Evolutionary conservation across 495 filamentous ascomycete species (phyloP).

Genomic region (Penicillium argentinense): DNA sequence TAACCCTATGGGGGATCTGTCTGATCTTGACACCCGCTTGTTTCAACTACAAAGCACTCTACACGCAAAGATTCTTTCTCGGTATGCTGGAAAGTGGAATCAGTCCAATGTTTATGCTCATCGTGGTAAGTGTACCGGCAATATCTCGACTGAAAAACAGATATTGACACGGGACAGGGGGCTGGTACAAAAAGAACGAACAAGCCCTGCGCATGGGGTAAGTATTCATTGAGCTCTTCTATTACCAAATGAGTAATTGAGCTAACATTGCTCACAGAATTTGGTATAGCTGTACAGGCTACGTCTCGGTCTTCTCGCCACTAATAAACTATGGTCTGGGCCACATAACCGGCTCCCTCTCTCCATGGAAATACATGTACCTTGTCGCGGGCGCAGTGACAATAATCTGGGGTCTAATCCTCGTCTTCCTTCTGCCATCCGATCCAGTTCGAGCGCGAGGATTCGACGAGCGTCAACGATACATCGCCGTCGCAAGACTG

Average conservation of each 20-base stretch:
- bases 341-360: slow-evolving; percentile 20
- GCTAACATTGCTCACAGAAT: slow-evolving; percentile 10
- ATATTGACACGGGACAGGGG: slow-evolving; percentile 15
- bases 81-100: slow-evolving; percentile 41
- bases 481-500: slow-evolving; percentile 50
- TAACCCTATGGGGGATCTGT: slow-evolving; percentile 35
- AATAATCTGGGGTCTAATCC: slow-evolving; percentile 26
- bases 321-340: slow-evolving; percentile 29
- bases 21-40: slow-evolving; percentile 40
- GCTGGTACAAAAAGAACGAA: slow-evolving; percentile 45
- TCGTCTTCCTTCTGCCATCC: slow-evolving; percentile 44
- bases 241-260: too few relatives aligned
- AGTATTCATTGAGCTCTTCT: not conserved
- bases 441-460: slow-evolving; percentile 43
- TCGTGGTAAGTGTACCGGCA: slow-evolving; percentile 27
- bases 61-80: slow-evolving; percentile 48
- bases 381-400: slow-evolving; percentile 25
- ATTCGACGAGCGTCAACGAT: slow-evolving; percentile 42
- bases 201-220: slow-evolving; percentile 47
- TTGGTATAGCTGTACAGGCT: slow-evolving; percentile 30
- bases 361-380: slow-evolving; percentile 31
- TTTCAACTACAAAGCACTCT: slow-evolving; percentile 34
- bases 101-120: slow-evolving; percentile 40
- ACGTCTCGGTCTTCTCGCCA: slow-evolving; percentile 25
- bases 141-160: too few relatives aligned